Evolutionary conservation across 345 rosid species (phyloP).

Genomic region (Durio zibethinus): DNA sequence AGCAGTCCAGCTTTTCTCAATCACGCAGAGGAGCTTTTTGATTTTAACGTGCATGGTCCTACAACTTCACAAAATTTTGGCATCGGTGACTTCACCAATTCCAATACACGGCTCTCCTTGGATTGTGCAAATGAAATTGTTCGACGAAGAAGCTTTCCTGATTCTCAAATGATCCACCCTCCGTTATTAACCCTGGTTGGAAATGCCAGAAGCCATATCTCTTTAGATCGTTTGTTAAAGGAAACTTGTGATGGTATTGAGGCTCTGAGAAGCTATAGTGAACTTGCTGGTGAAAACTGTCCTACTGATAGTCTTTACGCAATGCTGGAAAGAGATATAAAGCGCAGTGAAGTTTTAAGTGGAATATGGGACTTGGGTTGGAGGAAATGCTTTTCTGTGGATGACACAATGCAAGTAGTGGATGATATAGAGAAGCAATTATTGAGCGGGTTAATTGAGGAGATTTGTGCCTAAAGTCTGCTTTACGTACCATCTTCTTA

Average conservation of each 20-base stretch:
- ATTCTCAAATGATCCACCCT: conserved; percentile 31
- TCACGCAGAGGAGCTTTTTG: conserved; percentile 47
- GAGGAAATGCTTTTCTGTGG: conserved; percentile 52
- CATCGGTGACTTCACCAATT: conserved; percentile 7
- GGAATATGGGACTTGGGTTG: conserved; percentile 82
- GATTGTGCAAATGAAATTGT: conserved; percentile 68
- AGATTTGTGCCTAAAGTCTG: conserved; percentile 30
- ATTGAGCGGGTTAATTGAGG: conserved; percentile 52
- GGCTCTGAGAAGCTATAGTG: conserved; percentile 38
- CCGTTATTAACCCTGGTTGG: conserved; percentile 17
- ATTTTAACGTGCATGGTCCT: conserved; percentile 28
- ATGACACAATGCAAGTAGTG: conserved; percentile 56
- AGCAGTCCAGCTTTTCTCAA: conserved; percentile 43
- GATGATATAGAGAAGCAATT: conserved; percentile 55
- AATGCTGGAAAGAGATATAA: conserved; percentile 57
- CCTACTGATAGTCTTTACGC: conserved; percentile 35
- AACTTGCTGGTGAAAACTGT: conserved; percentile 24
- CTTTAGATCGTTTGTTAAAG: conserved; percentile 52
- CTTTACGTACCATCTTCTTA: not conserved
- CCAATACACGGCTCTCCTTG: conserved; percentile 40
- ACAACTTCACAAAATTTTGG: conserved; percentile 11
- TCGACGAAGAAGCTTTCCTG: conserved; percentile 42
- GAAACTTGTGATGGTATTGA: conserved; percentile 53
- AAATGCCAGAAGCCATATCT: conserved; percentile 23
- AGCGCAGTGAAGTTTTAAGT: conserved; percentile 41